phyloP scores from a whole-genome alignment of 2,329 filamentous ascomycete species.

The Cercospora sp. region DNA sequence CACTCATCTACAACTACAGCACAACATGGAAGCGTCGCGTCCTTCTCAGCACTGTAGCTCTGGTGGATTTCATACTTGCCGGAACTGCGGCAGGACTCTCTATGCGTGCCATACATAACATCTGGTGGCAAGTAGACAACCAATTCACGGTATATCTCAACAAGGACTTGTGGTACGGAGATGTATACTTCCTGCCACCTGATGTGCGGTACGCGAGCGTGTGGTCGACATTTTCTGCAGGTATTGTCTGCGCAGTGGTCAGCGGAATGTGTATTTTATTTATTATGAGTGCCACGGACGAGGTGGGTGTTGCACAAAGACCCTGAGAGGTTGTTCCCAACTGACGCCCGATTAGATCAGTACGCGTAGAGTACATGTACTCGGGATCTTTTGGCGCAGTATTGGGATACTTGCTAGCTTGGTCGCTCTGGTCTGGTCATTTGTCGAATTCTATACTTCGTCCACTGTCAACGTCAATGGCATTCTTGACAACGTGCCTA shows the following conservation, averaged over 20 bases:
- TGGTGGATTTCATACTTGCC: neutral
- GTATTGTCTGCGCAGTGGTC: neutral
- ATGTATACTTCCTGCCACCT: neutral
- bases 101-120: neutral
- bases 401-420: neutral
- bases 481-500: neutral
- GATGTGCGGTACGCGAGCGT: neutral
- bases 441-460: neutral
- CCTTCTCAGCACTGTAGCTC: neutral
- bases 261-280: neutral
- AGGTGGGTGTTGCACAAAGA: neutral
- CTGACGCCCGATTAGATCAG: neutral
- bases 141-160: neutral
- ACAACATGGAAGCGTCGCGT: neutral
- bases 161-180: neutral
- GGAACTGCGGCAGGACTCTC: neutral
- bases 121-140: neutral
- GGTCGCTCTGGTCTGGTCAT: neutral
- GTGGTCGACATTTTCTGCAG: neutral
- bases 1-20: neutral
- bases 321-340: neutral
- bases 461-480: neutral
- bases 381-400: neutral
- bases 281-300: neutral
- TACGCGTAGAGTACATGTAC: neutral